phyloP scores from a whole-genome alignment of 2,329 filamentous ascomycete genomes.

The Aspergillus bombycis region DNA sequence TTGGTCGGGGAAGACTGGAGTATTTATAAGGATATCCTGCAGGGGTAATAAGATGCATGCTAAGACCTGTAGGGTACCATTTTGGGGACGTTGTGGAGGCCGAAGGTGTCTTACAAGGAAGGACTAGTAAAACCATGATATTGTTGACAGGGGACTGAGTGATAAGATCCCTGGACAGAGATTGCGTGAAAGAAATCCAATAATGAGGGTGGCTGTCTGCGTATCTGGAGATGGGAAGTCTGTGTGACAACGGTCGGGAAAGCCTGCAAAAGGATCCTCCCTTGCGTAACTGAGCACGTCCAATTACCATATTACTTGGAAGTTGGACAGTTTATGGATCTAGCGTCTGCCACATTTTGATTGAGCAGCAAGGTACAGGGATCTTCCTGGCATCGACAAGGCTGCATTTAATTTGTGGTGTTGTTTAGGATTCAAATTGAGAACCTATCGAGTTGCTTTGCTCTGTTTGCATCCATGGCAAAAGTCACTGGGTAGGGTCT shows the following conservation, averaged over 20 bases:
- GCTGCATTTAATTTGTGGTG: background rate
- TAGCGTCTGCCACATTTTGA: background rate
- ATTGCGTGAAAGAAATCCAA: background rate
- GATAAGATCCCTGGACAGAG: background rate
- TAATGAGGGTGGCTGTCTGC: background rate
- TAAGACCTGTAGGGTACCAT: background rate
- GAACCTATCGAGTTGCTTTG: background rate
- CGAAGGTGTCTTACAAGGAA: background rate
- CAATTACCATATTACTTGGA: background rate
- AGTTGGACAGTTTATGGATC: background rate
- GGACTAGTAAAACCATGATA: background rate
- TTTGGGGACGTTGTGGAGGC: background rate
- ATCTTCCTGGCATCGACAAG: background rate
- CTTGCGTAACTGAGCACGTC: background rate
- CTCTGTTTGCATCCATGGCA: background rate
- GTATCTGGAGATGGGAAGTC: background rate
- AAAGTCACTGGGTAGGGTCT: background rate
- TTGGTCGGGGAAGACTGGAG: background rate
- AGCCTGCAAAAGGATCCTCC: background rate
- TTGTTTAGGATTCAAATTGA: background rate
- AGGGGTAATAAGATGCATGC: background rate
- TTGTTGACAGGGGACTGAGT: background rate
- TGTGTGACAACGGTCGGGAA: background rate
- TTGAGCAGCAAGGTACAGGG: background rate
- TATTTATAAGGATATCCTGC: background rate